Base-by-base conservation (phyloP, 108 stramenopile species). In the Skeletonema potamos region DNA sequence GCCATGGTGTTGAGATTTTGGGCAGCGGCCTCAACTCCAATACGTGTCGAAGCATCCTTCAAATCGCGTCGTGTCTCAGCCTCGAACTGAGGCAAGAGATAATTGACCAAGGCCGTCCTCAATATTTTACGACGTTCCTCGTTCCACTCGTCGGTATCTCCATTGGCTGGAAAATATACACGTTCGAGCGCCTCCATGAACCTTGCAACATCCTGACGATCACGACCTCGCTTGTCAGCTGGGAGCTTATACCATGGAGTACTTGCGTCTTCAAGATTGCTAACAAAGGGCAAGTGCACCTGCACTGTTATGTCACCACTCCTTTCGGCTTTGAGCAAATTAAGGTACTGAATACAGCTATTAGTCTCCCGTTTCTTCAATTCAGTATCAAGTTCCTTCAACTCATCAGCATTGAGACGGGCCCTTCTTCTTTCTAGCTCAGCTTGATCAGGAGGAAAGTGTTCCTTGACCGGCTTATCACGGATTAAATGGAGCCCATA, bases 61-160 rank as follows among this genome's bases (percentile, higher is more conserved):
- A 96, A 64, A 58, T 96, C 92, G 34, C 87, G 84, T 20, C 86
- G 82, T 12, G 82, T 82, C 60, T 96, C 95, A 9, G 79, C 70
- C 72, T 96, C 95, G 63, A 96, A 91, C 54, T 89, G 84, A 3
- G 95, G 95, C 46, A 96, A 80, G n/a, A 96, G 77, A 56, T 93
- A 91, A 56, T 68, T 86, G 29, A 80, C 70, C 54, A 96, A 71
- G 1, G 92, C 88, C 46, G 87, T 74, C 22, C 58, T 77, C 60
- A 95, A 58, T 17, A 95, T 89, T 61, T 95, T 92, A 2, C 65
- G 73, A 27, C 94, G 79, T 68, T 93, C 90, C 3, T 86, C 85
- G 29, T 89, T 91, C 91, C 91, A 95, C 64, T 87, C 88, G 34
- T 85, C 84, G 9, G 91, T 78, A 66, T 92, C 90, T 29, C 64